phyloP scores from a whole-genome alignment of 1,284 basidiomycete genomes.

The Apiotrichum mycotoxinovorans region DNA sequence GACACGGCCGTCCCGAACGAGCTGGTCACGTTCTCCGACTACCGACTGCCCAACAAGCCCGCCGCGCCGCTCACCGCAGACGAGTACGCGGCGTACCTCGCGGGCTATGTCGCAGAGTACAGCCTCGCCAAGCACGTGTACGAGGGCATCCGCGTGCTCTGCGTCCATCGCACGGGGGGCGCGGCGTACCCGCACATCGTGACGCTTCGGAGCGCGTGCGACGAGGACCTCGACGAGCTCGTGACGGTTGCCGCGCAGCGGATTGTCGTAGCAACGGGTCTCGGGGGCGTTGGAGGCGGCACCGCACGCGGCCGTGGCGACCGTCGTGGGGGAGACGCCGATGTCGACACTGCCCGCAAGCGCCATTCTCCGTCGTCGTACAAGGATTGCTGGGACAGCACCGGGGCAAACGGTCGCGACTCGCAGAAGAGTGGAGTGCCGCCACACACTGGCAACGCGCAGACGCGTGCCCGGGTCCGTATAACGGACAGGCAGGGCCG shows the following conservation, averaged over 20 bases:
- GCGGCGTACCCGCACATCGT: constrained; percentile 1
- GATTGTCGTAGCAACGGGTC: constrained; percentile 38
- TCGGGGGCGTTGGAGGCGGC: constrained; percentile 1
- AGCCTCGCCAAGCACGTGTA: constrained; percentile 52
- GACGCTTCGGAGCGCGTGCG: not conserved
- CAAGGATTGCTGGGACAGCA: too few relatives aligned
- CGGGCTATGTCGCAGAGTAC: constrained; percentile 57
- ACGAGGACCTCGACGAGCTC: not conserved
- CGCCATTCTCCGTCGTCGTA: too few relatives aligned
- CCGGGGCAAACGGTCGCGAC: too few relatives aligned
- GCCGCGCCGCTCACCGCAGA: constrained; percentile 35
- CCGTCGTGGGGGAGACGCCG: too few relatives aligned
- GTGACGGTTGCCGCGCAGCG: constrained; percentile 22
- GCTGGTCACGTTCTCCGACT: not conserved
- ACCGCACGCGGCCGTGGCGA: too few relatives aligned
- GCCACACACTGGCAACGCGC: too few relatives aligned
- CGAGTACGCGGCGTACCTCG: constrained; percentile 37
- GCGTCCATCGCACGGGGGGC: constrained; percentile 24
- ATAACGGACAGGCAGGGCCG: too few relatives aligned
- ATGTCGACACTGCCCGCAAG: too few relatives aligned
- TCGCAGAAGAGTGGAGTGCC: too few relatives aligned
- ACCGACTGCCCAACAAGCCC: not conserved
- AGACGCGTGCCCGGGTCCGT: too few relatives aligned
- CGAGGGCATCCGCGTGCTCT: constrained; percentile 53
- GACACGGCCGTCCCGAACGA: not conserved